Percentiles rank a stretch among this genome's conserved stretches.
These are phyloP conservation scores for Skeletonema menzelii DNA, from an alignment of 108 stramenopile species.

Conservation along the genomic window DNA sequence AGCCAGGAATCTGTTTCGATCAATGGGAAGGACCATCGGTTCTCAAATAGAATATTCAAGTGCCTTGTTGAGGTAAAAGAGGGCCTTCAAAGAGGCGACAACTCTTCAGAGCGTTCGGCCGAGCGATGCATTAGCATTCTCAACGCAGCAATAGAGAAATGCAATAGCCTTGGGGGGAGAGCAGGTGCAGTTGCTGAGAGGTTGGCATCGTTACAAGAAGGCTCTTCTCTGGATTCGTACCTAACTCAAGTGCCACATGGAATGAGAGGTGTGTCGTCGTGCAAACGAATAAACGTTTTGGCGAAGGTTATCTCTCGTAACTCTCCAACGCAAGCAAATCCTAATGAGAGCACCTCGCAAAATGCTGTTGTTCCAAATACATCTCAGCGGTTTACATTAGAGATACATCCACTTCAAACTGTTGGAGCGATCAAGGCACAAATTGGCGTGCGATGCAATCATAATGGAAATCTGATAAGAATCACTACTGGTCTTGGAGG, in stretches of 20 bases:
- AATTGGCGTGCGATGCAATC: slow-evolving; percentile 61
- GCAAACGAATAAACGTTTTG: slow-evolving; percentile 59
- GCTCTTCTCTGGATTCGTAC: slow-evolving; percentile 37
- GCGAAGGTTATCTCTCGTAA: slow-evolving; percentile 37
- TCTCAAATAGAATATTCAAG: slow-evolving; percentile 63
- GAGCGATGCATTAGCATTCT: slow-evolving; percentile 85
- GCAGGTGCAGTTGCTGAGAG: slow-evolving; percentile 54
- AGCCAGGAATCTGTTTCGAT: slow-evolving; percentile 12
- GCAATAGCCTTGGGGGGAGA: slow-evolving; percentile 54
- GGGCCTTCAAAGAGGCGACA: slow-evolving; percentile 52
- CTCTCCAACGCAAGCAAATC: background rate
- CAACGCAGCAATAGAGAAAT: slow-evolving; percentile 73
- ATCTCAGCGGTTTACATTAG: slow-evolving; percentile 62
- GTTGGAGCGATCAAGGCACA: slow-evolving; percentile 66
- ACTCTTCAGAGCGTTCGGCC: slow-evolving; percentile 60
- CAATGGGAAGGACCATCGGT: slow-evolving; percentile 19
- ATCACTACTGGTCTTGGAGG: slow-evolving; percentile 2
- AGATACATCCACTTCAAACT: slow-evolving; percentile 87
- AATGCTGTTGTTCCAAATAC: slow-evolving; percentile 14
- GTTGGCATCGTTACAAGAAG: slow-evolving; percentile 34
- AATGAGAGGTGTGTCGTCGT: slow-evolving; percentile 75
- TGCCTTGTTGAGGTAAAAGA: slow-evolving; percentile 66
- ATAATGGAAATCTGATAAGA: background rate
- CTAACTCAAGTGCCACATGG: slow-evolving; percentile 68
- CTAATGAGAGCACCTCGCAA: slow-evolving; percentile 1